Evolutionary conservation across 1,284 basidiomycete species (phyloP), one percentile per base, ranked within the genome.

Genomic region (Chondrostereum purpureum): DNA sequence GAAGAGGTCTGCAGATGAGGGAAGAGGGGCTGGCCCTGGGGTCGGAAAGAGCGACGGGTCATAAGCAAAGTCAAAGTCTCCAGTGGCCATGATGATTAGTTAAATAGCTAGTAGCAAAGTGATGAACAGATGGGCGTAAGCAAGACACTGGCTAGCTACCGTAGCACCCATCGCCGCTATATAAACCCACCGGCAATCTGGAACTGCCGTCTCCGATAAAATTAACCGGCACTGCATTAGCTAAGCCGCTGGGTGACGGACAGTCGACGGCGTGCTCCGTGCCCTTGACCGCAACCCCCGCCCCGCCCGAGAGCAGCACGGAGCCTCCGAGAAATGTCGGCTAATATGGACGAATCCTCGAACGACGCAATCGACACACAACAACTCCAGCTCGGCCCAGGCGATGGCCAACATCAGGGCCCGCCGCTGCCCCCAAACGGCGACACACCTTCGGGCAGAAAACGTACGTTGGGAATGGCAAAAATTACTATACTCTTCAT

Each of bases 1-100:
- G 61, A 88, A 87, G 53, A 88, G 78, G 56, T 84, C 83, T 27
- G 83, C 77, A 11, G 83, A 83, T 0, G 84, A 67, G 0, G 83
- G 83, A 0, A 85, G 58, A 0, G 79, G 73, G 0, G 75, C 72
- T 0, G 78, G 75, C 8, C 27, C 27, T n/a, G n/a, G n/a, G 4
- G 73, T 70, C 2, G 80, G 78, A 47, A 81, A 77, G 23, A 80
- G 51, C 43, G 60, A 64, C 2, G 79, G 74, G 56, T 83, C 79
- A 55, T 81, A 84, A 14, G 71, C 58, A 56, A 80, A 81, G 50
- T 80, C 76, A 49, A 83, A 83, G 55, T 83, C 80, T 40, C 75
- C 63, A 58, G 77, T 79, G 0, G 78, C 70, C 4, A 64, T 71
- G 21, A 10, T 22, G 75, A 75, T 3, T 71, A 70, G 31, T 63